Conservation (phyloP, 495 filamentous ascomycete genomes). For the Melanomma pulvis-pyrius region DNA sequence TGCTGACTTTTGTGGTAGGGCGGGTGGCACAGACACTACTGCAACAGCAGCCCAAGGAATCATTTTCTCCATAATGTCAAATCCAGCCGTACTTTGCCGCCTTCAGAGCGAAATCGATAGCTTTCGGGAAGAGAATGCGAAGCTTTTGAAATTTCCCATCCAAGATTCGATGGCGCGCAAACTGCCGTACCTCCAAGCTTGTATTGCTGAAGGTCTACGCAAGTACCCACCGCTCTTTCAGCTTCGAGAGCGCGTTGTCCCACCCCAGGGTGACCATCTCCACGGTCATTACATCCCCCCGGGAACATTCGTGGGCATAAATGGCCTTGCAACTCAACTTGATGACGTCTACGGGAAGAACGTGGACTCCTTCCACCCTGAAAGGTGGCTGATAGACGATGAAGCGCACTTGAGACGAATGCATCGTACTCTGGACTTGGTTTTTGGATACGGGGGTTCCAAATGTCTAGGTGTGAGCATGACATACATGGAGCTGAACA, state of each 20-base stretch:
- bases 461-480: conserved; percentile 24
- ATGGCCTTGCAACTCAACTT: background rate
- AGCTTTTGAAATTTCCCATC: conserved; percentile 16
- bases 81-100: background rate
- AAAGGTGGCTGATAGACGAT: conserved; percentile 29
- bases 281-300: conserved; percentile 23
- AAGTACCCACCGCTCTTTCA: conserved; percentile 23
- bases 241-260: conserved; percentile 22
- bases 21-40: background rate
- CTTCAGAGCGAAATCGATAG: conserved; percentile 28
- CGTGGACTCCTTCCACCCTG: conserved; percentile 45
- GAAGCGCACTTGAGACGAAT: conserved; percentile 20
- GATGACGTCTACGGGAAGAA: conserved; percentile 60
- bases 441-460: conserved; percentile 27
- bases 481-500: conserved; percentile 24
- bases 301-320: conserved; percentile 24
- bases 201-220: conserved; percentile 30
- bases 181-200: conserved; percentile 36
- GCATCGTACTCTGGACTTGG: conserved; percentile 19
- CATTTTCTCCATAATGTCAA: conserved; percentile 5
- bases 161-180: conserved; percentile 4
- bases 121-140: background rate
- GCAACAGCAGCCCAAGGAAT: conserved; percentile 8
- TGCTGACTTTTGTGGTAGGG: background rate
- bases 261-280: conserved; percentile 24